A percentile compares a stretch with the other conserved stretches of the same genome.
These are phyloP conservation scores for Trichoderma sp. DNA, from an alignment of 2,329 filamentous ascomycete species.

Conservation along the genomic window DNA sequence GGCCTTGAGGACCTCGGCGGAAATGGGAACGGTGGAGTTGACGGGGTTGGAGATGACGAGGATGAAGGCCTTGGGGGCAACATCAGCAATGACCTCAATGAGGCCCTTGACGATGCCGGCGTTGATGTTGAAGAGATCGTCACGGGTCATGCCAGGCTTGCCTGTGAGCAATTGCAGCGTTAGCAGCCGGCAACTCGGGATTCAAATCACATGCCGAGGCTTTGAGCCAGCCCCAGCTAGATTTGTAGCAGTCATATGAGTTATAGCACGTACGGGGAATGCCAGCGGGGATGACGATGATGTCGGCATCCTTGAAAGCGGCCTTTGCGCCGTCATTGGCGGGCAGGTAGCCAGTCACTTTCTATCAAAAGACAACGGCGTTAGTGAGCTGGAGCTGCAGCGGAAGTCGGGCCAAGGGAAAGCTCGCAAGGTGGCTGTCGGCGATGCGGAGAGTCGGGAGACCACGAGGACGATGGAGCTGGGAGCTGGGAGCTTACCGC, in stretches of 20 bases:
- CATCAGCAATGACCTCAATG: conserved; percentile 81
- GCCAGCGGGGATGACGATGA: conserved; percentile 95
- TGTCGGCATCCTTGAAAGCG: conserved; percentile 88
- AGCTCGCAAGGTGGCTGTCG: not conserved
- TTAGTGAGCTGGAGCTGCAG: conserved; percentile 1
- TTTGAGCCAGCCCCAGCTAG: not conserved
- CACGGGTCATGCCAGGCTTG: conserved; percentile 99
- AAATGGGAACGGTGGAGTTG: conserved; percentile 97
- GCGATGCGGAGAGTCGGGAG: conserved; percentile 16
- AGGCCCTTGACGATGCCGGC: conserved; percentile 95
- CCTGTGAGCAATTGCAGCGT: conserved; percentile 50
- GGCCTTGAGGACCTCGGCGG: conserved; percentile 92
- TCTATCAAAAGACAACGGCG: conserved; percentile 47
- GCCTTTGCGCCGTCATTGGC: conserved; percentile 79
- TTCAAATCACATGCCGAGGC: not conserved
- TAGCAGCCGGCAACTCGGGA: conserved; percentile 19
- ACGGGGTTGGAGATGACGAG: conserved; percentile 99
- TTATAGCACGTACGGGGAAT: conserved; percentile 73
- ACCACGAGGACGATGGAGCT: not conserved
- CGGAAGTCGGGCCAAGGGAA: conserved; percentile 11
- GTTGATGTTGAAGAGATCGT: conserved; percentile 99
- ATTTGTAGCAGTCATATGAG: not conserved
- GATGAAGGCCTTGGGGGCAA: conserved; percentile 88
- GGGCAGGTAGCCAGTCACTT: conserved; percentile 84
- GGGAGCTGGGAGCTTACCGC: conserved; percentile 53